Evolutionary conservation across 805 yeast species (phyloP), one percentile per base, ranked within the genome.

Genomic region (Pichia manshurica): DNA sequence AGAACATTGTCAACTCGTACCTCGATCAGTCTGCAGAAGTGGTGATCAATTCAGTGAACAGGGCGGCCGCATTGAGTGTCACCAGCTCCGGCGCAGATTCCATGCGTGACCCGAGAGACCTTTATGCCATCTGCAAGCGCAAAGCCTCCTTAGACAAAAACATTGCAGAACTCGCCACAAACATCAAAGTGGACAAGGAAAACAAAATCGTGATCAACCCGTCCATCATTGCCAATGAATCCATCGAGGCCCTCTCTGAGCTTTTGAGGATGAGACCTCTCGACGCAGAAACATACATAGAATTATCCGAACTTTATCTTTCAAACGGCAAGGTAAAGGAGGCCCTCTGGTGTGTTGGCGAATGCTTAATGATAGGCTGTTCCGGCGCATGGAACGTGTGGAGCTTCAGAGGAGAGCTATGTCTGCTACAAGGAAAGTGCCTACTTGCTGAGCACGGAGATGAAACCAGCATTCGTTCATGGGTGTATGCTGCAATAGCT

Each of bases 241-340:
- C 49, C 31, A 46, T 46, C 13, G 20, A 47, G n/a, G 39, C 46
- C 13, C 28, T 47, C 10, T 28, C 21, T 10, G 73, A 70, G 32
- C 77, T 74, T 53, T 64, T 87, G 45, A 82, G 81, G 46, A 66
- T 73, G 44, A 79, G 77, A 55, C 96, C 97, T 1, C 62, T 82
- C 19, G 98, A 93, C 63, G 69, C 77, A 2, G 81, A 84, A 53
- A 69, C 84, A 2, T 88, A 95, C 96, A 72, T 80, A 42, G 95
- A 87, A 63, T 69, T 89, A 47, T 84, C 81, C 3, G 78, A 79
- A 33, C 69, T 75, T n/a, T 91, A 91, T 61, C 64, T 64, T 21
- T 61, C 68, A 13, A 51, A 73, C 8, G 89, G 89, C 1, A 80
- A 81, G 58, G 81, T 75, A 54, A 82, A 78, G 32, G 80, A 81